Evolutionary conservation across 164 flowering plant genomes (phyloP).

Genomic region (Macadamia integrifolia): DNA sequence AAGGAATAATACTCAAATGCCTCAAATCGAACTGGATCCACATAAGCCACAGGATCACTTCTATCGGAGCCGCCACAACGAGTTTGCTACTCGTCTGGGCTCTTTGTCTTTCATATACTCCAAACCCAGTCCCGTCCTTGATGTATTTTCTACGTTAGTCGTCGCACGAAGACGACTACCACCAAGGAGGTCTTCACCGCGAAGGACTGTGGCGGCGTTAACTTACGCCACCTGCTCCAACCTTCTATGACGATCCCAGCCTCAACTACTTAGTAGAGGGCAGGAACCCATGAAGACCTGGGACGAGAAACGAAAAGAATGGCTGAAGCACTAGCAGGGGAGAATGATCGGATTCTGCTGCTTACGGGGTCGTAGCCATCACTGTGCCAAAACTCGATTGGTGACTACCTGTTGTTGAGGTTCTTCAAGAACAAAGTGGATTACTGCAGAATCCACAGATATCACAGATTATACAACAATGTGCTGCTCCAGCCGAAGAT

Average conservation of each 20-base stretch:
- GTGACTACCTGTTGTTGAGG: conserved; percentile 40
- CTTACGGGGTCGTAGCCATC: conserved; percentile 28
- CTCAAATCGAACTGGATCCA: too few species aligned
- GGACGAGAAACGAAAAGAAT: conserved; percentile 33
- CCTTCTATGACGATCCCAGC: conserved; percentile 44
- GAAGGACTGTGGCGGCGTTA: too few species aligned
- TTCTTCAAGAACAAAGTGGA: conserved; percentile 56
- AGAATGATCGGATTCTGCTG: conserved; percentile 15
- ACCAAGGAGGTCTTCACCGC: too few species aligned
- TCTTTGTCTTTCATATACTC: too few species aligned
- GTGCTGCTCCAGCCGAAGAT: conserved; percentile 53
- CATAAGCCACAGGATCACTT: too few species aligned
- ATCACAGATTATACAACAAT: conserved; percentile 45
- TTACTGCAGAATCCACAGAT: conserved; percentile 42
- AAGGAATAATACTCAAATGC: too few species aligned
- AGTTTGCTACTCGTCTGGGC: too few species aligned
- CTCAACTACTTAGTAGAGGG: conserved; percentile 23
- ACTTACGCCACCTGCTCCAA: background rate
- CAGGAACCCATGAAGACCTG: conserved; percentile 24
- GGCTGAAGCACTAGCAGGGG: conserved; percentile 25
- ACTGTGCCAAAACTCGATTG: conserved; percentile 37
- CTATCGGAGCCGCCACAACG: too few species aligned
- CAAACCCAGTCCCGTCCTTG: too few species aligned
- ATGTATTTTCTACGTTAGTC: too few species aligned
- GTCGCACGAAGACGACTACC: too few species aligned